Percentiles rank a stretch among this genome's conserved stretches.
Conservation (phyloP, 2,329 filamentous ascomycete genomes). For the Aspergillus sp. region DNA sequence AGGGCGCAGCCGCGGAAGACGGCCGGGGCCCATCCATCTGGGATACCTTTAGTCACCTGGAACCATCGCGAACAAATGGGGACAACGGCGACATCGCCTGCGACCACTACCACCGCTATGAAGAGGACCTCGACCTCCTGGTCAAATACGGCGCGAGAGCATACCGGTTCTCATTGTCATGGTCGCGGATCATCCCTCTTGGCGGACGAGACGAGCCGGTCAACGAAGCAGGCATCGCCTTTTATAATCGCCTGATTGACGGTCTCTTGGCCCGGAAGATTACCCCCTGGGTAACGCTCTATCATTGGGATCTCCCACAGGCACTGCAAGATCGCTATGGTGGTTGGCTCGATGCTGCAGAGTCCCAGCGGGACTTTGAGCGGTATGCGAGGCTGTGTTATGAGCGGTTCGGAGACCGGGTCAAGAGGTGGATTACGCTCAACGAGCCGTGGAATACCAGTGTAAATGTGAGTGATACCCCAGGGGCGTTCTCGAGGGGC, state of each 20-base stretch:
- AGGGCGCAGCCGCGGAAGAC: conserved; percentile 44
- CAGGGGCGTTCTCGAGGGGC: too few species aligned
- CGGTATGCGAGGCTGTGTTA: conserved; percentile 39
- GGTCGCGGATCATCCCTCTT: conserved; percentile 53
- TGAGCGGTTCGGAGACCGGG: conserved; percentile 34
- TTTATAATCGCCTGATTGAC: conserved; percentile 53
- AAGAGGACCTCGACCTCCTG: conserved; percentile 45
- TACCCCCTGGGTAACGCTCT: conserved; percentile 47
- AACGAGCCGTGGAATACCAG: conserved; percentile 37
- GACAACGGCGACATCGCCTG: conserved; percentile 53
- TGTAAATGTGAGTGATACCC: too few species aligned
- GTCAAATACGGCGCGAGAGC: conserved; percentile 33
- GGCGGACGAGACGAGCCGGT: conserved; percentile 46
- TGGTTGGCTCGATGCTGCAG: not conserved
- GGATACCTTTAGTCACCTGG: conserved; percentile 43
- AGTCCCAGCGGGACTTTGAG: conserved; percentile 12
- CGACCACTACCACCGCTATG: conserved; percentile 52
- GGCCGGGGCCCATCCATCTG: conserved; percentile 43
- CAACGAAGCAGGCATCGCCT: conserved; percentile 49
- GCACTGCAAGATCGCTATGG: conserved; percentile 44
- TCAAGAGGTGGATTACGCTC: conserved; percentile 40
- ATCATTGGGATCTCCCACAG: conserved; percentile 48
- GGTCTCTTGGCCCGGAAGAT: conserved; percentile 46
- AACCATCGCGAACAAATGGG: conserved; percentile 32
- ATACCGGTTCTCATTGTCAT: conserved; percentile 51